phyloP scores from a whole-genome alignment of 306 rosid species.

The Comarum palustre region DNA sequence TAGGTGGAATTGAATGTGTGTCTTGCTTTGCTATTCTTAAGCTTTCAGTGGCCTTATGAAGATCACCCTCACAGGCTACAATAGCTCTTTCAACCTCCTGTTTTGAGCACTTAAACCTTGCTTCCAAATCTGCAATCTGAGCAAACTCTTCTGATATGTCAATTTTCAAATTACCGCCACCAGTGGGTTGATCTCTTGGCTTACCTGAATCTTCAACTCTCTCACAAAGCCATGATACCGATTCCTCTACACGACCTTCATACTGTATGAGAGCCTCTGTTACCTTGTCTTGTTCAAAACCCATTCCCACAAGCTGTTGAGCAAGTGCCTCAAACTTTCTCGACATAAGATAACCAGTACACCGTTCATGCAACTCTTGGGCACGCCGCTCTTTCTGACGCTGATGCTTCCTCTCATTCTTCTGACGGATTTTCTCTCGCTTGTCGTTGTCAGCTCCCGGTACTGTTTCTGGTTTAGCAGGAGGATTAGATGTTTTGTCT shows the following conservation, averaged over 20 bases:
- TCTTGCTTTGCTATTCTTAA: slow-evolving; percentile 64
- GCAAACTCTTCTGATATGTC: slow-evolving; percentile 96
- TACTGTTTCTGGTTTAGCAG: slow-evolving; percentile 55
- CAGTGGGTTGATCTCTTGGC: slow-evolving; percentile 44
- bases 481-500: slow-evolving; percentile 56
- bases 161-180: slow-evolving; percentile 65
- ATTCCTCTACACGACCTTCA: slow-evolving; percentile 90
- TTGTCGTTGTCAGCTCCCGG: slow-evolving; percentile 95
- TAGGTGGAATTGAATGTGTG: slow-evolving; percentile 52
- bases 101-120: slow-evolving; percentile 60
- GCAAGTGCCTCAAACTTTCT: slow-evolving; percentile 91
- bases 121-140: slow-evolving; percentile 64
- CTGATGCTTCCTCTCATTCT: slow-evolving; percentile 94
- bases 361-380: slow-evolving; percentile 87
- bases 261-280: slow-evolving; percentile 81
- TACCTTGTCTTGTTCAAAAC: slow-evolving; percentile 80
- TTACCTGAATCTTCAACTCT: slow-evolving; percentile 61
- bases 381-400: slow-evolving; percentile 97
- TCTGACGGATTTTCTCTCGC: slow-evolving; percentile 89
- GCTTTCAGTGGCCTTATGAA: slow-evolving; percentile 73
- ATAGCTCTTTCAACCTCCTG: slow-evolving; percentile 95
- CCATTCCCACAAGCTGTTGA: slow-evolving; percentile 87
- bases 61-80: slow-evolving; percentile 84
- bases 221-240: slow-evolving; percentile 84
- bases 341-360: slow-evolving; percentile 84